Evolutionary conservation across 139 green algal species (phyloP).

Genomic region (Monoraphidium neglectum): DNA sequence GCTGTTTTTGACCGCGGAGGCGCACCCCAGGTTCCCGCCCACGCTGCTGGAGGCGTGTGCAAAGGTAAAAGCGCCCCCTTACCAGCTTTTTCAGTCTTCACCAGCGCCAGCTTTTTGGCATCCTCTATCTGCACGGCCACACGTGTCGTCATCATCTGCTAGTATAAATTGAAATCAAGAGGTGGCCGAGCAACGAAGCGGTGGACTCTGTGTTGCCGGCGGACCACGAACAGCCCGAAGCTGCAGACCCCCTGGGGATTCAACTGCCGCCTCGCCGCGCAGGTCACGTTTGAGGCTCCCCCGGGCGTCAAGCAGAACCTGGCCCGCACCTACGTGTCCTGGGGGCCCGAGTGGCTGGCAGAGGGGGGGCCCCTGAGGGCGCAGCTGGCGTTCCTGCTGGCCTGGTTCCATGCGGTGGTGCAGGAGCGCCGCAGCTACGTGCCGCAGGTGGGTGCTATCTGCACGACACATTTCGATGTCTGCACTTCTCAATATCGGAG

Average conservation of each 20-base stretch:
- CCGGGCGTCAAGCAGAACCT: conserved; percentile 87
- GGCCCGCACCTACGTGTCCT: conserved; percentile 73
- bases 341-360: conserved; percentile 45
- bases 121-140: no score
- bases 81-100: no score
- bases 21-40: conserved; percentile 67
- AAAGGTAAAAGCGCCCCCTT: conserved; percentile 53
- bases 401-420: conserved; percentile 87
- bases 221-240: background rate
- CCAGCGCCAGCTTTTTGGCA: no score
- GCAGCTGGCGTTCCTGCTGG: conserved; percentile 85
- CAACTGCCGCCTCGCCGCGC: background rate
- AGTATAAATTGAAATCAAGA: no score
- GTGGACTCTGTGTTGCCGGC: no score
- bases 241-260: background rate
- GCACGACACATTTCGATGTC: no score
- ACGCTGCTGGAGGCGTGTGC: conserved; percentile 71
- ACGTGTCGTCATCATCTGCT: no score
- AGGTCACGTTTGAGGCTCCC: conserved; percentile 83
- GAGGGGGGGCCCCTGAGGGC: conserved; percentile 44
- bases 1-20: conserved; percentile 78
- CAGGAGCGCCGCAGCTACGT: conserved; percentile 78
- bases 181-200: no score
- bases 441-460: conserved; percentile 46
- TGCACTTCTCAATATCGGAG: no score